Percentiles rank a stretch among this genome's conserved stretches.
These are phyloP conservation scores for Solanum paucissectum DNA, from an alignment of 257 asterid species.

Conservation along the genomic window DNA sequence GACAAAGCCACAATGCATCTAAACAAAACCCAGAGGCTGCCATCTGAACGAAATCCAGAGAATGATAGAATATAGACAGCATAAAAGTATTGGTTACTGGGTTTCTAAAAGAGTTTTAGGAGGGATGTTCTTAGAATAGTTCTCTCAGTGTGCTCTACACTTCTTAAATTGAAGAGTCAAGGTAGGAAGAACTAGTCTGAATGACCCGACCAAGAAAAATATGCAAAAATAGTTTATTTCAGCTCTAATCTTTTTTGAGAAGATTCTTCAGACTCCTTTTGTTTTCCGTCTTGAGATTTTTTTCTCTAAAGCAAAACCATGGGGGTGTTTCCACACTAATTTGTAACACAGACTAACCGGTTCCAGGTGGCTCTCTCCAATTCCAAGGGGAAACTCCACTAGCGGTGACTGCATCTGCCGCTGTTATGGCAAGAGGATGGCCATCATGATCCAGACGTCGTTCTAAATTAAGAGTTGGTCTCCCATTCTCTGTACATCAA, in stretches of 20 bases:
- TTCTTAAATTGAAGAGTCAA: neutral
- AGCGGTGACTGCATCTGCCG: constrained; percentile 76
- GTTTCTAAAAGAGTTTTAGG: neutral
- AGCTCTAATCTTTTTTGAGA: neutral
- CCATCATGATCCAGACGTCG: constrained; percentile 76
- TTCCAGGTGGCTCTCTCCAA: constrained; percentile 86
- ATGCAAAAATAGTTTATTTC: neutral
- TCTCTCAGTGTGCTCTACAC: neutral
- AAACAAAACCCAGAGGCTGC: neutral
- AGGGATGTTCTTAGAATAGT: neutral
- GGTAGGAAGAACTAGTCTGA: neutral
- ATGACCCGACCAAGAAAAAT: neutral
- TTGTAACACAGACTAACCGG: constrained; percentile 33
- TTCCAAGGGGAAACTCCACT: constrained; percentile 90
- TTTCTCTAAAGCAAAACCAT: neutral
- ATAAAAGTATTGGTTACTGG: neutral
- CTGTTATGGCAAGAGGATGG: constrained; percentile 79
- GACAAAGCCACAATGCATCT: neutral
- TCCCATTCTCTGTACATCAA: constrained; percentile 50
- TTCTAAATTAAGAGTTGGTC: constrained; percentile 65
- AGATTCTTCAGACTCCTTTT: neutral
- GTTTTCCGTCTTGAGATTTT: neutral
- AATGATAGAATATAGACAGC: neutral
- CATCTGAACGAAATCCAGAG: neutral
- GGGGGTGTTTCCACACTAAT: neutral